Base-by-base conservation (phyloP, 306 rosid genomes). In the Citrullus amarus region DNA sequence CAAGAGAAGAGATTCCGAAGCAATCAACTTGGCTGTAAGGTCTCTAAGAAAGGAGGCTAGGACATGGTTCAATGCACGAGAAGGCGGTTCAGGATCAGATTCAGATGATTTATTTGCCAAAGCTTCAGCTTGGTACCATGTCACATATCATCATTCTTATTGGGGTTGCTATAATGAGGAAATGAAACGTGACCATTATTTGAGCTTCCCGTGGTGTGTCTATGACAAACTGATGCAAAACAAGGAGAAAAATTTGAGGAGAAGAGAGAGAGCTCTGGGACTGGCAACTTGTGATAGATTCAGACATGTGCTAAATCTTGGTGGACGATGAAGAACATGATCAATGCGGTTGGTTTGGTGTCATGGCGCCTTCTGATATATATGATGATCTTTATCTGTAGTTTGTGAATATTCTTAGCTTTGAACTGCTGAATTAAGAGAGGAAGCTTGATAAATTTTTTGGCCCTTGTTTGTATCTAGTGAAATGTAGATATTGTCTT, bases 101-200 rank as follows among this genome's bases (percentile, higher is more conserved):
- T 46, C 20, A 3, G 63, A 28, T 53, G 76, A 53, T 46, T 81
- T 18, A 3, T 15, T 66, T 6, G 80, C 84, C n/a, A 86, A 86
- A 75, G 89, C 90, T 9, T 84, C 90, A 17, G 90, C 90, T 6
- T 87, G 90, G 88, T 87, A 87, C 82, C 55, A 82, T 65, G 88
- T 87, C 6, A 87, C 90, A 1, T 87, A 85, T 53, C 86, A 87
- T 58, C 61, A 67, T n/a, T 16, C 34, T 3, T 87, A 67, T 54
- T 86, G 86, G 86, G 89, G 89, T 22, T 22, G 17, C 18, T 80
- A 72, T 76, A 87, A 83, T 2, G 63, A 76, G 38, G 86, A 71
- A 34, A 55, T 41, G 83, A 57, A 70, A 8, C 61, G 86, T 17
- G 80, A 79, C 59, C 85, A 87, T 79, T 84, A 77, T 75, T 69